phyloP scores from a whole-genome alignment of 495 filamentous ascomycete species.

The Endocarpon pusillum region DNA sequence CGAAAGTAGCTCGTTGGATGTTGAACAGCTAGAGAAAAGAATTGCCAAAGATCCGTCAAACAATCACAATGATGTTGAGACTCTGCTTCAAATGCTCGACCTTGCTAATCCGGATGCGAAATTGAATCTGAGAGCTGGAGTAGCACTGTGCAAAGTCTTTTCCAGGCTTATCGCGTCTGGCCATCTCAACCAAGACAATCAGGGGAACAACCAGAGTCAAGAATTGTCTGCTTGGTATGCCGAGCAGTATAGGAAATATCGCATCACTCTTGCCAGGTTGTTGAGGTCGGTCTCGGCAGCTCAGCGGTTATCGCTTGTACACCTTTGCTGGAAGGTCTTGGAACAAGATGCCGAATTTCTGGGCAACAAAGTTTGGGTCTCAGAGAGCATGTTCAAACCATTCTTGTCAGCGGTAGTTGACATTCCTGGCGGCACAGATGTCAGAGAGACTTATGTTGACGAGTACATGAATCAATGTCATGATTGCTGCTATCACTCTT shows the following conservation, averaged over 20 bases:
- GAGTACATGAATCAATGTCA: conserved; percentile 66
- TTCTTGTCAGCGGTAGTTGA: conserved; percentile 48
- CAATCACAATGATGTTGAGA: conserved; percentile 84
- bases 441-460: conserved; percentile 52
- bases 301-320: no score
- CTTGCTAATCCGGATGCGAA: conserved; percentile 22
- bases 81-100: conserved; percentile 43
- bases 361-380: conserved; percentile 55
- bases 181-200: conserved; percentile 43
- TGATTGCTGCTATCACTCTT: conserved; percentile 71
- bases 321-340: no score
- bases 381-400: conserved; percentile 37
- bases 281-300: no score
- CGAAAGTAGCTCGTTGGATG: no score
- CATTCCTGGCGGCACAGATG: conserved; percentile 31
- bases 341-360: no score
- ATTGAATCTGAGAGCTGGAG: conserved; percentile 42
- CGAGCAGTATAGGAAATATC: no score
- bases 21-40: no score
- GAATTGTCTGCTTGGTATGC: no score
- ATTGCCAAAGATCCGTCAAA: conserved; percentile 75
- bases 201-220: no score
- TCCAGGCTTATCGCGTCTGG: conserved; percentile 65
- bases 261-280: no score
- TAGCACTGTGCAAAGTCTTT: conserved; percentile 82